Conservation (phyloP, 208 protist species). For the Herpetomonas samuelpessoai region DNA sequence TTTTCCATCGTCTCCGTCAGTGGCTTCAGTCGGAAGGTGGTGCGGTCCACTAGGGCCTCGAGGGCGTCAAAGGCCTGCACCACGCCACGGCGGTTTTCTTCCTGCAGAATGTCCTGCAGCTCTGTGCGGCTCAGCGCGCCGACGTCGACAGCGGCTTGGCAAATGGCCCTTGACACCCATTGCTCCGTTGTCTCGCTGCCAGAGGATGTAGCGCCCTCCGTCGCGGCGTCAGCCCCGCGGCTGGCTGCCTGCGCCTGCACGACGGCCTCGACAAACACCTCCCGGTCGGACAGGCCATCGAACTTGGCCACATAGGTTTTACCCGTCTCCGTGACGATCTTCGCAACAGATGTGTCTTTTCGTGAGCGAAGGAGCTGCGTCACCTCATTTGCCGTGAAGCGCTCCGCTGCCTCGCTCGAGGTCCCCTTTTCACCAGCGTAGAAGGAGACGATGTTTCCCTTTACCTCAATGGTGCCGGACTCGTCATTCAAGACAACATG, state of each 20-base stretch:
- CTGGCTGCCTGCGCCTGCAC: background rate
- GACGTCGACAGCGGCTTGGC: constrained; percentile 62
- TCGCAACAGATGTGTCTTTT: too few species aligned
- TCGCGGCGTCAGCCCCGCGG: constrained; percentile 19
- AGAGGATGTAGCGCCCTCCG: too few species aligned
- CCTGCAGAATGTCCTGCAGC: constrained; percentile 37
- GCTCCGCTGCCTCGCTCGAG: too few species aligned
- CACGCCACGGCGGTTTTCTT: constrained; percentile 69
- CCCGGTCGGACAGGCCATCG: too few species aligned
- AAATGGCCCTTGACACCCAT: constrained; percentile 61
- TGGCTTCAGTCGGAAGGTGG: constrained; percentile 57
- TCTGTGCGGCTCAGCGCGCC: constrained; percentile 47
- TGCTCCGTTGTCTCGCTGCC: constrained; percentile 25
- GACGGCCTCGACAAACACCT: background rate
- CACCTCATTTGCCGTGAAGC: too few species aligned
- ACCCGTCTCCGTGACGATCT: too few species aligned
- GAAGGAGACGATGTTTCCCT: too few species aligned
- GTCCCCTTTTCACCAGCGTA: too few species aligned
- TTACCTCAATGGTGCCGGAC: too few species aligned
- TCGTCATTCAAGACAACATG: too few species aligned
- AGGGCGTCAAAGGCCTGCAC: constrained; percentile 70
- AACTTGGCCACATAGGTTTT: too few species aligned
- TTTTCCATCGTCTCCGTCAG: constrained; percentile 82
- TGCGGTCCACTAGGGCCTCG: constrained; percentile 65
- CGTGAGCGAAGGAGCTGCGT: too few species aligned